Evolutionary conservation across 2,329 filamentous ascomycete genomes (phyloP), one percentile per base, ranked within the genome.

Genomic region (Hypoxylon sp.): DNA sequence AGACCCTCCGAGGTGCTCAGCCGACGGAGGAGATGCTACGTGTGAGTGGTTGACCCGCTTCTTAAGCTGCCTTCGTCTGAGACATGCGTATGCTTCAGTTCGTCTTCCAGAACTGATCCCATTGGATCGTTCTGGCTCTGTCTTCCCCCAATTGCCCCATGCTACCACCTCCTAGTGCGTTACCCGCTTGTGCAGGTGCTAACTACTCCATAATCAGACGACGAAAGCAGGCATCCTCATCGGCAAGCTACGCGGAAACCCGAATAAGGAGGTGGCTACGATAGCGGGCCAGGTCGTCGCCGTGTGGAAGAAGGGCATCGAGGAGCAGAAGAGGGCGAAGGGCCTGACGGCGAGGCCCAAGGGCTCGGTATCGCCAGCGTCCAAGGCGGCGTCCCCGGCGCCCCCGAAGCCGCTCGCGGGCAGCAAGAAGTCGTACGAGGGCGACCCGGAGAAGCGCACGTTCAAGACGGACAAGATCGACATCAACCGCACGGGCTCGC

Each of bases 171-270:
- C 32, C 26, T 3, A 33, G 45, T 14, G 48, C 16, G 42, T 28
- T 36, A 46, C 40, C 32, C n/a, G n/a, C n/a, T 49, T 18, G 32
- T 26, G 14, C 48, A 49, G 36, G 26, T 28, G 18, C 62, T 65
- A 63, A 70, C 40, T 48, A 53, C 48, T 38, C 48, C 36, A 7
- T 50, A 56, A n/a, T 49, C 65, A 91, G 89, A 85, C 91, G 42
- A 98, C 95, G n/a, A 92, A 91, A 72, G 95, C 97, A 53, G 96
- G 96, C 72, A 90, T 97, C 70, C 89, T 91, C 52, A 92, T 98
- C 68, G 95, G 94, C 78, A 95, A 93, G 77, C 87, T 90, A 52
- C 85, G 89, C 56, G 80, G 91, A 65, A 93, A 96, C 78, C 79
- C 89, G 61, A 91, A 96, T 83, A 93, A 92, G 78, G 89, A 94